These are phyloP conservation scores for Pseudogymnoascus sp. DNA, from an alignment of 2,329 filamentous ascomycete genomes.

Conservation along the genomic window DNA sequence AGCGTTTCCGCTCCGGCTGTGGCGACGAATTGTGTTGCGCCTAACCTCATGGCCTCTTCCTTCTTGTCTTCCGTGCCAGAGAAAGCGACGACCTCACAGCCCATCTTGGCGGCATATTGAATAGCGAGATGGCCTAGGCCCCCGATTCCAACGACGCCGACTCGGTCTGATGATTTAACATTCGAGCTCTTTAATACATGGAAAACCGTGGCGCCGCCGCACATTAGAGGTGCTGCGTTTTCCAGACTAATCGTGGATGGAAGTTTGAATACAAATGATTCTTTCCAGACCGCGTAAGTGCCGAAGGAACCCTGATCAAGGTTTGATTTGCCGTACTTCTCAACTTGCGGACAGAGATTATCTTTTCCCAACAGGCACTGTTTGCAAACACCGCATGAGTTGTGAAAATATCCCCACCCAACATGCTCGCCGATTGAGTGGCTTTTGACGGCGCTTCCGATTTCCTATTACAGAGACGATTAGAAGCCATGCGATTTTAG, in stretches of 20 bases:
- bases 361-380: conserved; percentile 39
- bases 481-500: neutral
- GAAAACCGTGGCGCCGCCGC: conserved; percentile 39
- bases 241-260: conserved; percentile 32
- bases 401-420: conserved; percentile 40
- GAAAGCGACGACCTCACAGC: conserved; percentile 52
- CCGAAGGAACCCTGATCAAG: conserved; percentile 43
- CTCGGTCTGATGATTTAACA: conserved; percentile 23
- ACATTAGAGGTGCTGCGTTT: conserved; percentile 40
- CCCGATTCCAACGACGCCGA: conserved; percentile 47
- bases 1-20: conserved; percentile 35
- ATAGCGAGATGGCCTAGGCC: conserved; percentile 58
- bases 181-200: conserved; percentile 32
- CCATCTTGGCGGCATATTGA: conserved; percentile 57
- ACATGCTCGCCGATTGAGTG: conserved; percentile 39
- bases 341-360: conserved; percentile 35
- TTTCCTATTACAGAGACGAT: conserved; percentile 18
- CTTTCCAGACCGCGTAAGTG: conserved; percentile 32
- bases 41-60: conserved; percentile 52
- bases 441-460: conserved; percentile 35
- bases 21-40: conserved; percentile 55
- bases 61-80: conserved; percentile 55
- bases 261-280: conserved; percentile 34
- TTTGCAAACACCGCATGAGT: conserved; percentile 38
- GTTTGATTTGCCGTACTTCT: conserved; percentile 36